phyloP scores from a whole-genome alignment of 805 yeast species.

The Candida coleopterorum region DNA sequence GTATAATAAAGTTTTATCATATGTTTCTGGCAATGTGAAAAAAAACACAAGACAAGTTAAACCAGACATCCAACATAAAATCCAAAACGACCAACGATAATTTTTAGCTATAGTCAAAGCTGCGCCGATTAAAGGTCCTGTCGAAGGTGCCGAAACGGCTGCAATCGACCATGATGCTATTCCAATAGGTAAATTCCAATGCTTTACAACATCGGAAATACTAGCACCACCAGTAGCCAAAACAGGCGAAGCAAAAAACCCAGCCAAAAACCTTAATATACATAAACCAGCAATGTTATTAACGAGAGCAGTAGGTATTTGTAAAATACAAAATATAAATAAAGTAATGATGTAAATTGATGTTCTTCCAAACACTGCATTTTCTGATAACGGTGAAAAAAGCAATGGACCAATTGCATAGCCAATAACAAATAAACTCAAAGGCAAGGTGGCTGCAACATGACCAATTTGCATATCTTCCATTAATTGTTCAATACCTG shows the following conservation, averaged over 20 bases:
- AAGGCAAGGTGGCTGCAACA: slow-evolving; percentile 45
- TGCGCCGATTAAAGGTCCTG: slow-evolving; percentile 57
- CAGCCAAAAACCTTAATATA: slow-evolving; percentile 48
- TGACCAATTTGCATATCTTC: slow-evolving; percentile 41
- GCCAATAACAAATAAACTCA: slow-evolving; percentile 54
- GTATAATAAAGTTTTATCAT: slow-evolving; percentile 37
- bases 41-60: slow-evolving; percentile 18
- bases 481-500: slow-evolving; percentile 43
- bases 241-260: slow-evolving; percentile 53
- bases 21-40: slow-evolving; percentile 48
- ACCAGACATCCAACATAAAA: slow-evolving; percentile 28
- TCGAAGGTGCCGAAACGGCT: slow-evolving; percentile 50
- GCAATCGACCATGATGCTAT: slow-evolving; percentile 51
- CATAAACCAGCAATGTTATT: slow-evolving; percentile 47
- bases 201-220: slow-evolving; percentile 43
- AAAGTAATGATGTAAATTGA: slow-evolving; percentile 44
- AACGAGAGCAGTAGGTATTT: slow-evolving; percentile 52
- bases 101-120: slow-evolving; percentile 31
- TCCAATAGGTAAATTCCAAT: slow-evolving; percentile 41
- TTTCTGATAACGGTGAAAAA: slow-evolving; percentile 56
- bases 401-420: slow-evolving; percentile 59
- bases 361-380: slow-evolving; percentile 50
- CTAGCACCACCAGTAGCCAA: slow-evolving; percentile 58
- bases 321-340: slow-evolving; percentile 45
- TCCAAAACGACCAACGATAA: slow-evolving; percentile 51